Evolutionary conservation across 495 filamentous ascomycete species (phyloP).

Genomic region (Annulohypoxylon stygium): DNA sequence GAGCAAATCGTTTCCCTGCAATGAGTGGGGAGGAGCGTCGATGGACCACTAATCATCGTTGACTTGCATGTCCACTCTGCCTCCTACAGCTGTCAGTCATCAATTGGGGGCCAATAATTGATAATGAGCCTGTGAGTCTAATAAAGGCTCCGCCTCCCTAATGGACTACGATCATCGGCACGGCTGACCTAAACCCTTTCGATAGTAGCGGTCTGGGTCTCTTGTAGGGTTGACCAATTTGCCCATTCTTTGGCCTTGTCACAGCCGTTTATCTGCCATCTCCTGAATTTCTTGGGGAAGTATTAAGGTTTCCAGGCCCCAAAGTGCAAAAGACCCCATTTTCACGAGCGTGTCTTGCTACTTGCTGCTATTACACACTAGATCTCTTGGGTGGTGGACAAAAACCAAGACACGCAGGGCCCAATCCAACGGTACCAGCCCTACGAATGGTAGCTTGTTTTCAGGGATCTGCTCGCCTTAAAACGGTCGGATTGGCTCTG

Average conservation of each 20-base stretch:
- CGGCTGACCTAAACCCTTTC: conserved; percentile 31
- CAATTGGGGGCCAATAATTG: conserved; percentile 43
- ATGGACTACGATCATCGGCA: conserved; percentile 13
- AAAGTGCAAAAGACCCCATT: conserved; percentile 5
- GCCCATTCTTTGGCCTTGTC: conserved; percentile 8
- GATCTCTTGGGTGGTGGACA: conserved; percentile 35
- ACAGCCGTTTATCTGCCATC: background rate
- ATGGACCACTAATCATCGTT: conserved; percentile 10
- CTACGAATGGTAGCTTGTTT: conserved; percentile 45
- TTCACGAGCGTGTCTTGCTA: background rate
- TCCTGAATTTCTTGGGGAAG: background rate
- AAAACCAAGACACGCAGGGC: conserved; percentile 46
- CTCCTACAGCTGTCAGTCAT: conserved; percentile 44
- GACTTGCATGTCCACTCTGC: conserved; percentile 39
- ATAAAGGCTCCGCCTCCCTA: conserved; percentile 24
- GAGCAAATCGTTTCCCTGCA: conserved; percentile 22
- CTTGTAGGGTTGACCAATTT: conserved; percentile 25
- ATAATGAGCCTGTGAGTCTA: conserved; percentile 13
- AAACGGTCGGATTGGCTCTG: conserved; percentile 42
- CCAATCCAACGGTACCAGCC: conserved; percentile 45
- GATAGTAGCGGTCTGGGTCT: conserved; percentile 41
- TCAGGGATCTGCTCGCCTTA: conserved; percentile 45
- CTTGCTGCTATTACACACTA: conserved; percentile 7
- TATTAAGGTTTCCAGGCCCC: conserved; percentile 7
- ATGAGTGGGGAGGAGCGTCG: conserved; percentile 27